A percentile compares a stretch with the other conserved stretches of the same genome.
These are phyloP conservation scores for Yarrowia porcina DNA, from an alignment of 805 yeast species.

Conservation along the genomic window DNA sequence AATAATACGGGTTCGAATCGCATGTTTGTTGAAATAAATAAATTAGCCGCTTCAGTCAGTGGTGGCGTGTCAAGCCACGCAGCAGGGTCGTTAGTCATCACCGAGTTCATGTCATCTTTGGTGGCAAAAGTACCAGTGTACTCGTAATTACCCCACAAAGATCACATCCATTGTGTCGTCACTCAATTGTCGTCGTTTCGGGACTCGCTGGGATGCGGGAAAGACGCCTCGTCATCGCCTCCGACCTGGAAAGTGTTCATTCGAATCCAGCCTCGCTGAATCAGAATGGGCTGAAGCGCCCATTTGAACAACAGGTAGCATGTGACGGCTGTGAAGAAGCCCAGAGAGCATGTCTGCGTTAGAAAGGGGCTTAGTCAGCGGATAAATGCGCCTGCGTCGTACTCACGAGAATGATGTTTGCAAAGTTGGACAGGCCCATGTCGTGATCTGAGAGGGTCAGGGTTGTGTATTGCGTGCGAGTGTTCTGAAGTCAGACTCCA, in stretches of 20 bases:
- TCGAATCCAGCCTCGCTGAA: conserved; percentile 25
- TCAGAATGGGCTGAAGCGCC: conserved; percentile 31
- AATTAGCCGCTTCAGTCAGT: background rate
- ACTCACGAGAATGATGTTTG: conserved; percentile 30
- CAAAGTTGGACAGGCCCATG: conserved; percentile 26
- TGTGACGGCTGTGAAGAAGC: conserved; percentile 26
- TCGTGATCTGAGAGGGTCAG: conserved; percentile 12
- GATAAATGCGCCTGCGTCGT: background rate
- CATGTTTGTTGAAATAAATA: background rate
- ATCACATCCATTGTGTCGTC: background rate
- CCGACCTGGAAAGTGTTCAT: conserved; percentile 24
- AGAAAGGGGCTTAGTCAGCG: background rate
- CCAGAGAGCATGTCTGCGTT: conserved; percentile 29
- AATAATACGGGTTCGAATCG: background rate
- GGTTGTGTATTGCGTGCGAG: conserved; percentile 11
- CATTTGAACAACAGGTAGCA: conserved; percentile 27
- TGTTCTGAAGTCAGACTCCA: background rate
- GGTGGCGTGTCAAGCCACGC: background rate
- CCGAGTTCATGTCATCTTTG: no score
- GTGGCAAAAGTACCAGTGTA: no score
- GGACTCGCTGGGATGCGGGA: background rate
- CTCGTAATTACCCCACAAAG: background rate
- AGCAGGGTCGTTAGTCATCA: background rate
- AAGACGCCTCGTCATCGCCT: conserved; percentile 20
- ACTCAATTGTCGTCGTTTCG: background rate